Evolutionary conservation across 106 monocot genomes (phyloP), one percentile per base, ranked within the genome.

Genomic region (Allium fistulosum): DNA sequence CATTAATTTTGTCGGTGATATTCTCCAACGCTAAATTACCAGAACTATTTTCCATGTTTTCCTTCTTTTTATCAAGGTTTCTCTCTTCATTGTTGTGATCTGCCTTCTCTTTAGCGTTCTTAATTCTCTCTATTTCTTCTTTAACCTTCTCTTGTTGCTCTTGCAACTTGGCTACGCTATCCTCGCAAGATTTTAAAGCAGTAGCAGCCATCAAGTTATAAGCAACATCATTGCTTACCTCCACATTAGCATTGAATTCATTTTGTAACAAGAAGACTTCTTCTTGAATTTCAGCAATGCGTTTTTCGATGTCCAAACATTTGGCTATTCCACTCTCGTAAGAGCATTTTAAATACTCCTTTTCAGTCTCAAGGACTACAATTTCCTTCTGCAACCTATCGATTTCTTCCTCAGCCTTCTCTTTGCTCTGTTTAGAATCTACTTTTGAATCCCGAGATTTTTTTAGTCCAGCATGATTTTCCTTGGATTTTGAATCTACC

Each of bases 341-440:
- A 17, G 83, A 80, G 67, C 83, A 80, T 76, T 80, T 87, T 56
- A 87, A 67, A 51, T 75, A 87, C 69, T 83, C 83, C 72, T 87
- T 87, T 72, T 83, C 83, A n/a, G 87, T 83, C 37, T 87, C 82
- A 14, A 87, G 82, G 49, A 81, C 77, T 10, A 87, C 58, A 46
- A 87, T 83, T 27, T n/a, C 71, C 65, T 87, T 87, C 78, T 87
- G 80, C 49, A 87, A 74, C 65, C 65, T 80, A 53, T 75, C 83
- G 16, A 87, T 83, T 58, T 83, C 83, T 69, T 87, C 87, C 15
- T 78, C 72, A 57, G 80, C 83, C 53, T 74, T 72, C 37, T 66
- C 75, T 66, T 75, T 76, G 22, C 64, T 71, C 9, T 68, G 56
- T 46, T 78, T 67, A 17, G 79, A 73, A 46, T 52, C 45, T 11